Evolutionary conservation across 306 rosid species (phyloP).

Genomic region (Sechiopsis laciniata): DNA sequence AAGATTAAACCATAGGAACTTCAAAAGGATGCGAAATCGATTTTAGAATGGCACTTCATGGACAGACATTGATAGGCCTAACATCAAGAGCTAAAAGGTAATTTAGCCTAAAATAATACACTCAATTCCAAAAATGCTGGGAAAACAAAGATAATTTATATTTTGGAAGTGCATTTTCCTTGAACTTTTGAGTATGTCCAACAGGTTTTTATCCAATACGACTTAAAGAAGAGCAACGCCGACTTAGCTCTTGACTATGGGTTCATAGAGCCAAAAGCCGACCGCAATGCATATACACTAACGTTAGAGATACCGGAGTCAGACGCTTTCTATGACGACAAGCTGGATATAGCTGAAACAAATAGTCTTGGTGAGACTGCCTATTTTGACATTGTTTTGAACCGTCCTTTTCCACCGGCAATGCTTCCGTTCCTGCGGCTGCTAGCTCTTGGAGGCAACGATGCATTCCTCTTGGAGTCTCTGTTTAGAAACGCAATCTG

Average conservation of each 20-base stretch:
- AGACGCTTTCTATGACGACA: slow-evolving; percentile 76
- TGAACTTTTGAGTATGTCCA: slow-evolving; percentile 7
- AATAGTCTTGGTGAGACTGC: slow-evolving; percentile 66
- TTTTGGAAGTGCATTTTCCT: background rate
- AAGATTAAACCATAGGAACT: background rate
- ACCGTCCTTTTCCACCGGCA: slow-evolving; percentile 53
- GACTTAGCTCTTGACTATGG: slow-evolving; percentile 93
- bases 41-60: background rate
- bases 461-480: slow-evolving; percentile 80
- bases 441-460: slow-evolving; percentile 75
- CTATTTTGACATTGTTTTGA: slow-evolving; percentile 59
- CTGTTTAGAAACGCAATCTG: slow-evolving; percentile 69
- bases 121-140: background rate
- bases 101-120: background rate
- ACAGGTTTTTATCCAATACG: slow-evolving; percentile 87
- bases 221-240: slow-evolving; percentile 78
- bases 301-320: slow-evolving; percentile 69
- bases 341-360: slow-evolving; percentile 75
- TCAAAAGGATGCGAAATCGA: background rate
- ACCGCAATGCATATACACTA: slow-evolving; percentile 61
- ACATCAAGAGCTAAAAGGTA: background rate
- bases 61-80: background rate
- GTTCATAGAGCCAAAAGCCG: slow-evolving; percentile 53
- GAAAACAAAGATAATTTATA: background rate
- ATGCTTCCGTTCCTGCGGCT: slow-evolving; percentile 70